These are phyloP conservation scores for Podila clonocystis DNA, from an alignment of 192 early-diverging fungal species.

Conservation along the genomic window DNA sequence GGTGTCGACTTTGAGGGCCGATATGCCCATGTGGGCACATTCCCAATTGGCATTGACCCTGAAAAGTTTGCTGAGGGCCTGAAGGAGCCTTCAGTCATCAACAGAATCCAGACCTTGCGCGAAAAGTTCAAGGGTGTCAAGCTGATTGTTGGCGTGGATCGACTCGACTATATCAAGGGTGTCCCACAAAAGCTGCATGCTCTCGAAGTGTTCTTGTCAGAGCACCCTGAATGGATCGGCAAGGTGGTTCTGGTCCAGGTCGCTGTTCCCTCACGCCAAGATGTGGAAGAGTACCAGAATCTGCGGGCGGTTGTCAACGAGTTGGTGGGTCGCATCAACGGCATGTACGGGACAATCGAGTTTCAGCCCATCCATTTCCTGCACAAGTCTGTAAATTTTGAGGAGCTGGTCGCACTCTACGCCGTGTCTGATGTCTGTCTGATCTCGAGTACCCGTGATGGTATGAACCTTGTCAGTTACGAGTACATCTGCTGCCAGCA, in stretches of 20 bases:
- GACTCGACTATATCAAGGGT: slow-evolving; percentile 99
- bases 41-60: slow-evolving; percentile 99
- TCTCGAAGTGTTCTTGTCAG: slow-evolving; percentile 88
- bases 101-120: slow-evolving; percentile 83
- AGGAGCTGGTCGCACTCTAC: slow-evolving; percentile 97
- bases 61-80: slow-evolving; percentile 92
- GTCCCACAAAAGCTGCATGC: slow-evolving; percentile 99
- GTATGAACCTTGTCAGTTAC: slow-evolving; percentile 99
- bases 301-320: slow-evolving; percentile 95
- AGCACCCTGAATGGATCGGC: slow-evolving; percentile 92
- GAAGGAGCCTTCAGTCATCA: slow-evolving; percentile 69
- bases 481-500: slow-evolving; percentile 97
- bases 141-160: slow-evolving; percentile 96
- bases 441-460: slow-evolving; percentile 97
- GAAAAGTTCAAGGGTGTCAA: slow-evolving; percentile 87
- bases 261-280: slow-evolving; percentile 97
- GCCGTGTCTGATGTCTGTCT: slow-evolving; percentile 96
- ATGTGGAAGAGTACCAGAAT: slow-evolving; percentile 99
- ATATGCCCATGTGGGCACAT: slow-evolving; percentile 95
- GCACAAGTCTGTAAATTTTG: slow-evolving; percentile 95
- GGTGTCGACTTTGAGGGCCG: slow-evolving; percentile 94
- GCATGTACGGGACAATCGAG: slow-evolving; percentile 94
- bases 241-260: slow-evolving; percentile 97
- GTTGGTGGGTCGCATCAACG: slow-evolving; percentile 98
- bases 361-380: slow-evolving; percentile 98